Base-by-base conservation (phyloP, 2,329 filamentous ascomycete genomes). In the Beauveria brongniartii region DNA sequence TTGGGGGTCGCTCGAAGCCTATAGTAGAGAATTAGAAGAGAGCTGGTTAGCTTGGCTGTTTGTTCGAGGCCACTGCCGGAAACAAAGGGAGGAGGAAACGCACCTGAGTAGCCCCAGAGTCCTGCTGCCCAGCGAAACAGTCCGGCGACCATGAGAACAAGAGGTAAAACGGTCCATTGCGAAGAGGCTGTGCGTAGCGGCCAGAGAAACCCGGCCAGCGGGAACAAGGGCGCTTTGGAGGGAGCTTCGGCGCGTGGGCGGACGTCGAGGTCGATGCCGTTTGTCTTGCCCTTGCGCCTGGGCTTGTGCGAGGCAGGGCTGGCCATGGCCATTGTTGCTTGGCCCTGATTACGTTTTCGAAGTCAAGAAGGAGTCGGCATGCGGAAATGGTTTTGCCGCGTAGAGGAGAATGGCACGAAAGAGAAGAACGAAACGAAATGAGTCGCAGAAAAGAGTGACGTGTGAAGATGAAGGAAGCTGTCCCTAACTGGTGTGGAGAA, bases 31-130 rank as follows among this genome's bases (percentile, higher is more conserved):
- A 30, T 20, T 51, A 51, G 50, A 50, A 59, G 26, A 30, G 65
- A 44, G 64, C 63, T 55, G 20, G 59, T 65, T n/a, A 61, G 47
- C 40, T 46, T 41, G 30, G 24, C 43, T 37, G 58, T 50, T 47
- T 44, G 37, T 28, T 8, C 2, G 18, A 22, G 26, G 41, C 7
- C 14, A n/a, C 22, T 4, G 12, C 34, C 6, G 34, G 28, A 8
- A 10, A 30, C 20, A 34, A 20, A 16, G 59, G 50, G 56, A 2
- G 2, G 16, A 44, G 26, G 55, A 20, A 37, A 68, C 77, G 59
- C 74, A 92, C 90, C 94, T 68, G 94, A 99, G 73, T 97, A 97
- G 62, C 91, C 91, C 91, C 94, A 97, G 48, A 97, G 80, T 30
- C 92, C 89, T 53, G 91, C 89, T 37, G 90, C 88, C 94, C 94